Base-by-base conservation (phyloP, 2,329 filamentous ascomycete genomes). In the Diplodia mutila region DNA sequence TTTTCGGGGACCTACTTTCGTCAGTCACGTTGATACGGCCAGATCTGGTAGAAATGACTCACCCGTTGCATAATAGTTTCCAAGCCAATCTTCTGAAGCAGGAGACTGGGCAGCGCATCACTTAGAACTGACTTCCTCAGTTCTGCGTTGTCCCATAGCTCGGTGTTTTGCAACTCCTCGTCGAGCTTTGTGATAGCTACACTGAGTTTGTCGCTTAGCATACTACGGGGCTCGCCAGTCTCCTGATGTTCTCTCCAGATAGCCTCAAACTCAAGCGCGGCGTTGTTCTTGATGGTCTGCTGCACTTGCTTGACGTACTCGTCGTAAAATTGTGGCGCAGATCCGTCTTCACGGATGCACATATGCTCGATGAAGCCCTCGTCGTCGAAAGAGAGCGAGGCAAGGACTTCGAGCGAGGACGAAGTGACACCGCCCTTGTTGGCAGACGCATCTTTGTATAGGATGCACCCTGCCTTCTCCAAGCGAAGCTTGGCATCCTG, bases 371-470 rank as follows among this genome's bases (percentile, higher is more conserved):
- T 86, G 82, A 99, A 99, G 71, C 90, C 88, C 67, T 88, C 84
- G 72, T 99, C 95, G 74, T 99, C 92, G 76, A 99, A 98, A 49
- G 93, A 95, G 67, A 99, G 86, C 16, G 93, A 95, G 8, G 95
- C 95, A 27, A 99, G 87, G 6, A 99, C 95, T 76, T 99, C 95
- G 37, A 98, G 89, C 0, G 95, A 98, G 0, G 95, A 98, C 0
- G 93, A 97, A 0, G 95, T 99, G 54, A 99, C 95, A 78, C 95
- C 95, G 71, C 95, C 95, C 85, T 99, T 99, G 87, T 99, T 99
- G 67, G 94, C 94, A 46, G 93, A 97, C 5, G 95, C 95, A 79
- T 99, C 95, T 84, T 99, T 99, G 89, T 93, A 97, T 49, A 99
- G 82, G 74, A 98, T 89, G 76, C 93, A 96, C 69, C 95, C 95